phyloP scores from a whole-genome alignment of 169 alveolate genomes.

The Plasmodium adleri region DNA sequence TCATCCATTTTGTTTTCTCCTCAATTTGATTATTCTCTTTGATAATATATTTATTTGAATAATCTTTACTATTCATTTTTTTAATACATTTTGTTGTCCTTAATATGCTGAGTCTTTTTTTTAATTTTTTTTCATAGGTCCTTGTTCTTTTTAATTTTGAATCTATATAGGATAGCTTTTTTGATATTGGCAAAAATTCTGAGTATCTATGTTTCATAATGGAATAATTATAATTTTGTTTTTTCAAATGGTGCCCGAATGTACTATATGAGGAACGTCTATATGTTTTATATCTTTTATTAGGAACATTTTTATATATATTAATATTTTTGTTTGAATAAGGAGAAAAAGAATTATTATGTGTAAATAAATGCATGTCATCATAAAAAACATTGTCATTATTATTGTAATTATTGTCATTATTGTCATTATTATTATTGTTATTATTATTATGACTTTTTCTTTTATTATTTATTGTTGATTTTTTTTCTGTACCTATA shows the following conservation, averaged over 20 bases:
- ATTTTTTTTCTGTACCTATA: too few species aligned
- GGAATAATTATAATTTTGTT: background rate
- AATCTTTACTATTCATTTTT: background rate
- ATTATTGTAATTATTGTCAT: too few species aligned
- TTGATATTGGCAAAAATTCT: slow-evolving; percentile 11
- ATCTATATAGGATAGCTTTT: background rate
- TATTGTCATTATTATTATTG: too few species aligned
- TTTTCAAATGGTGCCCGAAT: background rate
- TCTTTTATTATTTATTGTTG: too few species aligned
- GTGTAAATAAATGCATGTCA: too few species aligned
- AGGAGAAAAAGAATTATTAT: too few species aligned
- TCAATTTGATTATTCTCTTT: background rate
- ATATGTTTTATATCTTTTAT: background rate
- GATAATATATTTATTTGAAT: background rate
- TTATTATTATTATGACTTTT: too few species aligned
- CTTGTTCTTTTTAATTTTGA: slow-evolving; percentile 5
- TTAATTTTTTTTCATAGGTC: slow-evolving; percentile 45
- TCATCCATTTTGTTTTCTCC: background rate
- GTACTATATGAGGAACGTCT: background rate
- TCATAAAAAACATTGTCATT: too few species aligned
- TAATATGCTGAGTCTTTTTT: slow-evolving; percentile 38
- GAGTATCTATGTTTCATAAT: slow-evolving; percentile 34
- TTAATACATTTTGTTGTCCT: slow-evolving; percentile 47
- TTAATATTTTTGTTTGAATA: too few species aligned
- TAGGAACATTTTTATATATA: background rate